Base-by-base conservation (phyloP, 2,329 filamentous ascomycete genomes). In the Beauveria sp. region DNA sequence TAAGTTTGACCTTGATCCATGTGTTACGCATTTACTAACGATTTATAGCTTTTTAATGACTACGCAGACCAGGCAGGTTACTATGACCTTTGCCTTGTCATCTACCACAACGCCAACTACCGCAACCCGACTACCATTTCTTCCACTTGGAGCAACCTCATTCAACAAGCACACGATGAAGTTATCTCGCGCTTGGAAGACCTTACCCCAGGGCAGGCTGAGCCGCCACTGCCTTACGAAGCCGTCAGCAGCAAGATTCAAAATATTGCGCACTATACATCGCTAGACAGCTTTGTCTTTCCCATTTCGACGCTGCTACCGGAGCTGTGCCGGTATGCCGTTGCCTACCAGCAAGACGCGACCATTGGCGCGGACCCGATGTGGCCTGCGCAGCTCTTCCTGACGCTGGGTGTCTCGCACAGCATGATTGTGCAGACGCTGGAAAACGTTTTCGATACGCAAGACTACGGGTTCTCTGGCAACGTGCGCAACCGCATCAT, bases 41-140 rank as follows among this genome's bases (percentile, higher is more conserved):
- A 53, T 34, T 18, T 9, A 3, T 69, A 96, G 87, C 85, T 99
- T n/a, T 99, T 91, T 77, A 96, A 98, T 72, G 80, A 86, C 65
- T 99, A 92, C 69, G 91, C 93, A 61, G 93, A 97, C 70, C 88
- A 91, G 69, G 95, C 91, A 2, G 88, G 87, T 55, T 99, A 99
- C 80, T 93, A 92, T 76, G 95, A 98, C 72, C 84, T 99, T 56
- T 96, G 91, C 71, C 84, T 99, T 9, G 82, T 93, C 63, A 96
- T 99, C 69, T 98, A 93, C 78, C 89, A 96, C 73, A 85, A 89
- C 1, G 93, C 93, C 51, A 92, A 98, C 74, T 91, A 96, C 78
- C 89, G 93, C 68, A 96, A 93, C 69, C 82, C 91, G 1, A 87
- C 90, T 48, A 90, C 95, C 65, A 95, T 99, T 68, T 83, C 84